Evolutionary conservation across 768 basidiomycete species (phyloP).

Genomic region (Xanthoconium stramineum): DNA sequence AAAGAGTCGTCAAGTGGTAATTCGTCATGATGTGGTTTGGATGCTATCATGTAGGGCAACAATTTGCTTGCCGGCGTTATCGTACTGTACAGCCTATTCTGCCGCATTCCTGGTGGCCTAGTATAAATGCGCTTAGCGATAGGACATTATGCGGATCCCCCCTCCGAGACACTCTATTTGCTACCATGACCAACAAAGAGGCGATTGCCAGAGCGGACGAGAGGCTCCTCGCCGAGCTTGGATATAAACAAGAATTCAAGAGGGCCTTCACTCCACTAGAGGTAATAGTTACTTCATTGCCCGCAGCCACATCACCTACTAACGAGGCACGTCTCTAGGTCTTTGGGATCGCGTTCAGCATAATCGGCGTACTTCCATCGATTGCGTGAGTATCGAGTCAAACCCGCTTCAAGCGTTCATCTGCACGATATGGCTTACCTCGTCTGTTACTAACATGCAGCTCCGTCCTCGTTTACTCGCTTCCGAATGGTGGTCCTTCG

Average conservation of each 20-base stretch:
- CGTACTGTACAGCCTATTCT: too few species aligned
- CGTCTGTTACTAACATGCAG: slow-evolving; percentile 15
- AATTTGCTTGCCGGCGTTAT: too few species aligned
- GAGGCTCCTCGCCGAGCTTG: slow-evolving; percentile 32
- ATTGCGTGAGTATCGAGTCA: slow-evolving; percentile 47
- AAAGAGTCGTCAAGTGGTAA: too few species aligned
- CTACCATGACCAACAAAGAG: slow-evolving; percentile 12
- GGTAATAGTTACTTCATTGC: slow-evolving; percentile 3
- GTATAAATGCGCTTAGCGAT: too few species aligned
- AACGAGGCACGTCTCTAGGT: slow-evolving; percentile 40
- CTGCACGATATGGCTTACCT: background rate
- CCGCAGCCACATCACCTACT: background rate
- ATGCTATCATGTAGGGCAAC: too few species aligned
- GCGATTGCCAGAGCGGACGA: slow-evolving; percentile 23
- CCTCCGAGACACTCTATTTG: background rate
- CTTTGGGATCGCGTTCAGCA: slow-evolving; percentile 68
- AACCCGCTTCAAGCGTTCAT: background rate
- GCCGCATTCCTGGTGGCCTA: too few species aligned
- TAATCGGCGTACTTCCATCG: slow-evolving; percentile 65
- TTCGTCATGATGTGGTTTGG: too few species aligned
- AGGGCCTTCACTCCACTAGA: slow-evolving; percentile 35
- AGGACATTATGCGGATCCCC: background rate
- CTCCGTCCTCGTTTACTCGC: slow-evolving; percentile 42
- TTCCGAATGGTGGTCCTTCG: slow-evolving; percentile 50
- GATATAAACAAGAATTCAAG: slow-evolving; percentile 38